phyloP scores from a whole-genome alignment of 1,284 basidiomycete genomes.

The Trametes versicolor region DNA sequence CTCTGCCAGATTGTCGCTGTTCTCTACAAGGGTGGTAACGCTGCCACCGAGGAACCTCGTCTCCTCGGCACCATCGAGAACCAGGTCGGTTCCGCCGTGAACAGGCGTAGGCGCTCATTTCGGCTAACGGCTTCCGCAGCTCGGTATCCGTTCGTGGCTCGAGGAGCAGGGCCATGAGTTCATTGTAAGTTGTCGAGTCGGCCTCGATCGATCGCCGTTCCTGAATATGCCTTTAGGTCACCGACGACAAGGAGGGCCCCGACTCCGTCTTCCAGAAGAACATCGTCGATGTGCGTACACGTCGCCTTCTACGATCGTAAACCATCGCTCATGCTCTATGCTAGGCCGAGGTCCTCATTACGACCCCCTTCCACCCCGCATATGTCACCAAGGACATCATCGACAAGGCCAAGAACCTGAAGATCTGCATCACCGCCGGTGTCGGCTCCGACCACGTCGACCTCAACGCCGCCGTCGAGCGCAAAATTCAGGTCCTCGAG shows the following conservation, averaged over 20 bases:
- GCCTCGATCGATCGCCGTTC: conserved; percentile 9
- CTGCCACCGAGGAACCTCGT: conserved; percentile 84
- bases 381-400: conserved; percentile 89
- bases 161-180: conserved; percentile 82
- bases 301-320: conserved; percentile 31
- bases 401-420: conserved; percentile 84
- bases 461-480: conserved; percentile 87
- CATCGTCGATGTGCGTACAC: conserved; percentile 75
- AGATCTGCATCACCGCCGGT: conserved; percentile 93
- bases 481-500: conserved; percentile 73
- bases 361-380: conserved; percentile 93
- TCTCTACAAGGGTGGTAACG: conserved; percentile 78
- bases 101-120: no score
- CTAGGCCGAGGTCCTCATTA: conserved; percentile 81
- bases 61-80: conserved; percentile 94
- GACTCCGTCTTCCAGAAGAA: conserved; percentile 91
- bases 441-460: conserved; percentile 96
- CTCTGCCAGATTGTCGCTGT: conserved; percentile 79
- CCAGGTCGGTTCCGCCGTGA: conserved; percentile 55
- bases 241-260: conserved; percentile 89
- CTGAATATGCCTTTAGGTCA: conserved; percentile 60
- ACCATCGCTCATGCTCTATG: conserved; percentile 2
- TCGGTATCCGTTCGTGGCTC: conserved; percentile 80
- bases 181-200: conserved; percentile 55
- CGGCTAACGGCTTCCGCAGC: conserved; percentile 49